Conservation (phyloP, 148 eudicot genomes). For the Camellia sinensis region DNA sequence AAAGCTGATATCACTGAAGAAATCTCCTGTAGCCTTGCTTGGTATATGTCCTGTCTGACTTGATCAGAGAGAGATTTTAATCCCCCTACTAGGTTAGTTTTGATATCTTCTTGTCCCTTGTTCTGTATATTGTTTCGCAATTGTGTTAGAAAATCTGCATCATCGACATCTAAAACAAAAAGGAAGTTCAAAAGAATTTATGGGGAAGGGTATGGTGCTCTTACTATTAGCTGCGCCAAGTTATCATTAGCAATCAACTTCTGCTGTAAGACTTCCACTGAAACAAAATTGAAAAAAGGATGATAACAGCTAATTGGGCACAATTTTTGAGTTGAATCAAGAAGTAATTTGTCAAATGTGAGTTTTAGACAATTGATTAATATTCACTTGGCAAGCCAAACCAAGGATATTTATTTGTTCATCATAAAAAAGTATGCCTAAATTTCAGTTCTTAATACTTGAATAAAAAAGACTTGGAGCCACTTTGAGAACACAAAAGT, state of each 20-base stretch:
- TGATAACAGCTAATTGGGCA: neutral
- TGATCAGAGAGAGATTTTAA: constrained; percentile 57
- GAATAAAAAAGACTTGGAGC: neutral
- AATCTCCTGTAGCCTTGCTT: constrained; percentile 52
- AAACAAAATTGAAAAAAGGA: constrained; percentile 12
- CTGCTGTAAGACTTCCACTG: constrained; percentile 82
- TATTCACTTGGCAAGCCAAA: neutral
- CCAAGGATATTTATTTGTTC: neutral
- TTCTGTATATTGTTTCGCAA: constrained; percentile 40
- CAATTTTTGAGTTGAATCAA: constrained; percentile 1
- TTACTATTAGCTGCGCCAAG: constrained; percentile 69
- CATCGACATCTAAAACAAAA: neutral
- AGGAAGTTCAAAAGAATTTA: constrained; percentile 3
- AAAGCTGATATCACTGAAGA: constrained; percentile 42
- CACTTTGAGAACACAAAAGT: neutral
- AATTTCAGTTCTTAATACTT: neutral
- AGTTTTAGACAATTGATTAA: neutral
- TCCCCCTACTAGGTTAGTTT: constrained; percentile 42
- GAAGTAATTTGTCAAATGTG: constrained; percentile 1
- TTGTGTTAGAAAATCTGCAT: constrained; percentile 18
- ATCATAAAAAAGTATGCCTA: neutral
- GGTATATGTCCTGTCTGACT: constrained; percentile 33
- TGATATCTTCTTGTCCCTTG: constrained; percentile 76
- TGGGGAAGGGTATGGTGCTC: constrained; percentile 8
- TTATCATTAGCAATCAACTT: constrained; percentile 64